These are phyloP conservation scores for Hypomontagnella monticulosa DNA, from an alignment of 495 filamentous ascomycete genomes.

Conservation along the genomic window DNA sequence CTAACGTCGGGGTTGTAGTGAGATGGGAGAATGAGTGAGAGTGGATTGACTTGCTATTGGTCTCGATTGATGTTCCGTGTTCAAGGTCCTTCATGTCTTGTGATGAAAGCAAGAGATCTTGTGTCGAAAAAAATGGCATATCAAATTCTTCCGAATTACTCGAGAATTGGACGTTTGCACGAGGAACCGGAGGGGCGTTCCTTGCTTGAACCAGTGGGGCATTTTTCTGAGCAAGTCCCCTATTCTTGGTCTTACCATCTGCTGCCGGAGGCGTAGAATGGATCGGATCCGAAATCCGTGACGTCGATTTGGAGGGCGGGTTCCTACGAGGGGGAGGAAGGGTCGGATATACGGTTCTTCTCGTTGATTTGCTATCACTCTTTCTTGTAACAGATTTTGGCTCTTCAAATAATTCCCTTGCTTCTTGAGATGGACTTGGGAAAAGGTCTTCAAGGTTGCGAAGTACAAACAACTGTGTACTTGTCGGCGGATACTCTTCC, in stretches of 20 bases:
- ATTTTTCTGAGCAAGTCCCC: neutral
- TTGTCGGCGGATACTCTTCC: constrained; percentile 41
- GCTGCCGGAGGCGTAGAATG: neutral
- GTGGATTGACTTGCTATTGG: neutral
- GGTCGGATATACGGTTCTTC: neutral
- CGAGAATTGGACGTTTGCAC: constrained; percentile 4
- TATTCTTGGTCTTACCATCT: neutral
- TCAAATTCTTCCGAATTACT: constrained; percentile 24
- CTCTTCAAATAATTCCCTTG: constrained; percentile 54
- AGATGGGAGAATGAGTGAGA: neutral
- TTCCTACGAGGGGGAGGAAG: constrained; percentile 2
- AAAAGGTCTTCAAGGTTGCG: constrained; percentile 60
- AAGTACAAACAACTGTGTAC: constrained; percentile 57
- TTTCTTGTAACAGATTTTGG: constrained; percentile 3
- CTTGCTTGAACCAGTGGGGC: neutral
- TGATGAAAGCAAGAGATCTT: constrained; percentile 57
- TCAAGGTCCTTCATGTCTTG: constrained; percentile 59
- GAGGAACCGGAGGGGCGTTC: neutral
- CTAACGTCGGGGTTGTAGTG: neutral
- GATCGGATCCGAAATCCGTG: neutral
- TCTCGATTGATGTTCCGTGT: constrained; percentile 16
- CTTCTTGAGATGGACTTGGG: constrained; percentile 58
- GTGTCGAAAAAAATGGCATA: constrained; percentile 53
- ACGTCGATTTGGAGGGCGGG: neutral
- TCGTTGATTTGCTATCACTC: neutral